These are phyloP conservation scores for Rosa chinensis DNA, from an alignment of 306 rosid species.

Conservation along the genomic window DNA sequence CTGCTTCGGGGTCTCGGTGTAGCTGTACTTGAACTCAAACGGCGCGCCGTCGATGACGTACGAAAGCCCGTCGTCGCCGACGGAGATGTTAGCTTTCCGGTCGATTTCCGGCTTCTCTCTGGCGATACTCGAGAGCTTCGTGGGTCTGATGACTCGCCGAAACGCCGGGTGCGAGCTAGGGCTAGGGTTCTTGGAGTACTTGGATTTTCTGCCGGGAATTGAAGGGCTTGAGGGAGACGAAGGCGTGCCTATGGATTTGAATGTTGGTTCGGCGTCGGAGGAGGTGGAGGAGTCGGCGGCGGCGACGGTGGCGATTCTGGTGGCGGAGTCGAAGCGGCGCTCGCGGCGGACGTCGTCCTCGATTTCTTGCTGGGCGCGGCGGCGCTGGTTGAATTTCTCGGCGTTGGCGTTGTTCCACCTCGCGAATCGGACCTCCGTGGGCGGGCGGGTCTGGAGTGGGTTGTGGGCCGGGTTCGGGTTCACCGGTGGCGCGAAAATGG, in stretches of 20 bases:
- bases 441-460: constrained; percentile 30
- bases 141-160: constrained; percentile 36
- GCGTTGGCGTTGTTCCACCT: constrained; percentile 83
- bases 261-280: constrained; percentile 23
- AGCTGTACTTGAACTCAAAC: constrained; percentile 91
- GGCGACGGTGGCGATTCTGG: constrained; percentile 23
- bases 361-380: constrained; percentile 56
- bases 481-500: constrained; percentile 44
- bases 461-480: constrained; percentile 30
- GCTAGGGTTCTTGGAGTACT: constrained; percentile 54
- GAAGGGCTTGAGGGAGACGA: constrained; percentile 69
- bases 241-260: constrained; percentile 57
- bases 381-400: constrained; percentile 57
- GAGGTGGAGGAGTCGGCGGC: constrained; percentile 23
- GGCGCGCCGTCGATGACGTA: constrained; percentile 74
- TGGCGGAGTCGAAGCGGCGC: constrained; percentile 60
- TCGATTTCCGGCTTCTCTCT: constrained; percentile 28
- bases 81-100: constrained; percentile 40
- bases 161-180: constrained; percentile 57
- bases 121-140: constrained; percentile 17
- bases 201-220: constrained; percentile 66
- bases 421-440: constrained; percentile 52
- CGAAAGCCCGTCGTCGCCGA: constrained; percentile 62
- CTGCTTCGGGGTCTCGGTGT: constrained; percentile 82
- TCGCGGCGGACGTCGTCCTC: constrained; percentile 71